phyloP scores from a whole-genome alignment of 2,329 filamentous ascomycete genomes.

The Scolecobasidium constrictum region DNA sequence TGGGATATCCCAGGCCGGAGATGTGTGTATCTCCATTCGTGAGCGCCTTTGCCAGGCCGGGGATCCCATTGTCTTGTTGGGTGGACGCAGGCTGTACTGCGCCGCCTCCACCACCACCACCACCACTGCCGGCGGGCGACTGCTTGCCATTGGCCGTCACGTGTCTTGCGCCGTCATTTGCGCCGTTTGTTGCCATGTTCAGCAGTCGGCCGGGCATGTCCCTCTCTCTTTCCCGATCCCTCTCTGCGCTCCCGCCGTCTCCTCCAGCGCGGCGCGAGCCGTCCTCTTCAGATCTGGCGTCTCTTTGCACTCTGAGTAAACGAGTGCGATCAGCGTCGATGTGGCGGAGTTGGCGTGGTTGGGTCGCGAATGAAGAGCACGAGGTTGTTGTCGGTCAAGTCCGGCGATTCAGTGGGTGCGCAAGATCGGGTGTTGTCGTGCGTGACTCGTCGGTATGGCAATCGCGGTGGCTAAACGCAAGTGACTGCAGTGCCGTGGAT shows the following conservation, averaged over 20 bases:
- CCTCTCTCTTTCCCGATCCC: no score
- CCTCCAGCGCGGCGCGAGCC: constrained; percentile 3
- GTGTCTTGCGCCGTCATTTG: constrained; percentile 23
- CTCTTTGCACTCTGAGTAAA: neutral
- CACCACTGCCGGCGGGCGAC: neutral
- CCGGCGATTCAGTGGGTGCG: no score
- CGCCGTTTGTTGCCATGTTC: constrained; percentile 33
- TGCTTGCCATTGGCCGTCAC: constrained; percentile 18
- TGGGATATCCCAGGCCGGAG: constrained; percentile 2
- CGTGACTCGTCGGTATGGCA: no score
- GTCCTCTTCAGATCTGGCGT: neutral
- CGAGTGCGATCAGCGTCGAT: no score
- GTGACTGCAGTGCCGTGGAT: no score
- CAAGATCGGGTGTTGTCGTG: no score
- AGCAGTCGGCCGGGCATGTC: constrained; percentile 38
- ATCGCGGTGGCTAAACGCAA: no score
- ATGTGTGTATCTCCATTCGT: constrained; percentile 4
- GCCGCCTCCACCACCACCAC: no score
- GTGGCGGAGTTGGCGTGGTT: no score
- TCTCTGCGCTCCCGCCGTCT: constrained; percentile 14
- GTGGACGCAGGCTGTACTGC: neutral
- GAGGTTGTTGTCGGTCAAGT: no score
- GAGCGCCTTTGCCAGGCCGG: neutral
- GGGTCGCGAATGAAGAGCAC: no score
- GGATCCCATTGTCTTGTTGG: neutral